These are phyloP conservation scores for Laguncularia racemosa DNA, from an alignment of 345 rosid genomes.

Conservation along the genomic window DNA sequence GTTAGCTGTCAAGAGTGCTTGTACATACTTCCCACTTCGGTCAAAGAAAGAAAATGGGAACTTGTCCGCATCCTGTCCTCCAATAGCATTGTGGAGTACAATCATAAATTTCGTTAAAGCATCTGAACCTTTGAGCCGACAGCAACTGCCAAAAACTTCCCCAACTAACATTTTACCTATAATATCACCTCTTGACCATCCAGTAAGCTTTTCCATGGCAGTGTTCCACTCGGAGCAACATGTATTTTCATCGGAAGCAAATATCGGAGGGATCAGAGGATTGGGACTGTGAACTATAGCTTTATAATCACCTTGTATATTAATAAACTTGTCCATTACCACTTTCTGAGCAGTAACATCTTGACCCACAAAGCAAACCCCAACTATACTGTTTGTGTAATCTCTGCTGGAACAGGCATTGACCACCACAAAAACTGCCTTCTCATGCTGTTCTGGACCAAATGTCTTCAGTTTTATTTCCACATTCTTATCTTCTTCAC, in stretches of 20 bases:
- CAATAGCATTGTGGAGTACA: slow-evolving; percentile 75
- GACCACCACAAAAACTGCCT: slow-evolving; percentile 78
- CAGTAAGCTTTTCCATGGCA: slow-evolving; percentile 96
- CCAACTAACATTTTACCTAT: slow-evolving; percentile 89
- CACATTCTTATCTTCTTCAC: slow-evolving; percentile 82
- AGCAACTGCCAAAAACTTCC: slow-evolving; percentile 85
- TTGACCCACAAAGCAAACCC: slow-evolving; percentile 94
- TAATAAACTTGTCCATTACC: slow-evolving; percentile 91
- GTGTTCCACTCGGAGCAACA: slow-evolving; percentile 95
- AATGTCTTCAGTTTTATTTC: slow-evolving; percentile 87
- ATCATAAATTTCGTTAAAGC: slow-evolving; percentile 90
- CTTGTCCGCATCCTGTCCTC: slow-evolving; percentile 80
- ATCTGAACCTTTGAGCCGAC: slow-evolving; percentile 88
- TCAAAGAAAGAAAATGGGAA: slow-evolving; percentile 78
- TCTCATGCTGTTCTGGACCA: slow-evolving; percentile 41
- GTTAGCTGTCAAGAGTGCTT: slow-evolving; percentile 82
- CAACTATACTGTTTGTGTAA: slow-evolving; percentile 75
- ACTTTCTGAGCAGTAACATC: slow-evolving; percentile 87
- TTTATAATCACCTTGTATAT: slow-evolving; percentile 90
- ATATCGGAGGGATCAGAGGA: slow-evolving; percentile 93
- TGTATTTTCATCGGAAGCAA: slow-evolving; percentile 87
- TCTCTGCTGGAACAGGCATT: slow-evolving; percentile 97
- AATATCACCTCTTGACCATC: slow-evolving; percentile 56
- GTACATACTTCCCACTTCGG: slow-evolving; percentile 59
- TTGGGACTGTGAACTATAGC: slow-evolving; percentile 90